Percentiles rank a stretch among this genome's conserved stretches.
These are phyloP conservation scores for Sherardia arvensis DNA, from an alignment of 257 asterid genomes.

Conservation along the genomic window DNA sequence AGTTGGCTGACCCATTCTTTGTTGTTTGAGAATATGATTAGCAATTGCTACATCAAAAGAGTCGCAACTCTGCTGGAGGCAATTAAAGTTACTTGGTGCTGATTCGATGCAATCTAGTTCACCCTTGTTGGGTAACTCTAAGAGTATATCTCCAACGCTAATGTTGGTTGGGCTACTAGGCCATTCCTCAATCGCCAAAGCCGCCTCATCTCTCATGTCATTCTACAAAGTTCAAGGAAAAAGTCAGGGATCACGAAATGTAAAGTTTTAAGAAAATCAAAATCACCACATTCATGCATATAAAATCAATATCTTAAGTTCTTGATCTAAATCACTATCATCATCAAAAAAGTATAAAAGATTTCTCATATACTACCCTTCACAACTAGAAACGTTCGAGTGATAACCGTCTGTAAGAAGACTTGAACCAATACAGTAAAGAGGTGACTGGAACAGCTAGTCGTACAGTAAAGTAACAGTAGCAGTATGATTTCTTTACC, in stretches of 20 bases:
- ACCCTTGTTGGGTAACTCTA: conserved; percentile 35
- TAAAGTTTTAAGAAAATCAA: not conserved
- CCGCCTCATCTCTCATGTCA: conserved; percentile 28
- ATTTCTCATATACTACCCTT: not conserved
- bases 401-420: not conserved
- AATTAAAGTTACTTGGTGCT: conserved; percentile 29
- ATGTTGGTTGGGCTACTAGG: conserved; percentile 85
- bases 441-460: not conserved
- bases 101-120: conserved; percentile 36
- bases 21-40: conserved; percentile 79
- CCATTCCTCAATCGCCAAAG: conserved; percentile 68
- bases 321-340: not conserved
- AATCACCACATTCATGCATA: not conserved
- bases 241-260: not conserved
- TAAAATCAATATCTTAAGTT: not conserved
- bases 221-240: conserved; percentile 16
- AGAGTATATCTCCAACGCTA: conserved; percentile 73
- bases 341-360: too few species aligned
- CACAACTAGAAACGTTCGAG: not conserved
- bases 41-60: conserved; percentile 99
- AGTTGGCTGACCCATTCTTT: conserved; percentile 40
- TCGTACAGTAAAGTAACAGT: not conserved
- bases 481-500: conserved; percentile 26
- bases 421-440: not conserved
- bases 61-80: conserved; percentile 68